These are phyloP conservation scores for Corinectria fuckeliana DNA, from an alignment of 2,329 filamentous ascomycete genomes.

Conservation along the genomic window DNA sequence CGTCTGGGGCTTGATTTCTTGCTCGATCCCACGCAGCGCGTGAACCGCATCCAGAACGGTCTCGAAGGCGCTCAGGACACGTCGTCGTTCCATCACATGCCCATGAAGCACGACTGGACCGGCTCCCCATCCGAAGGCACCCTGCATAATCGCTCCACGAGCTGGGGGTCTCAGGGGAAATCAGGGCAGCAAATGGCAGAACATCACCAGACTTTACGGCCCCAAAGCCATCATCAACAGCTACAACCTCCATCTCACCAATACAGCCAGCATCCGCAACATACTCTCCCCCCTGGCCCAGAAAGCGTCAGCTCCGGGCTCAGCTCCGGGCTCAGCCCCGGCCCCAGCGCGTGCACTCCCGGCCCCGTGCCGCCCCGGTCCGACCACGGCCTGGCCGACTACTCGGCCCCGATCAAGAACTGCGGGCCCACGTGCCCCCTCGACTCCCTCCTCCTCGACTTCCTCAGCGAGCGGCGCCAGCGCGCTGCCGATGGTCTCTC, in stretches of 20 bases:
- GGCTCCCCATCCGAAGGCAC: slow-evolving; percentile 37
- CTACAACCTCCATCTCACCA: slow-evolving; percentile 17
- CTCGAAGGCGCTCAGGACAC: slow-evolving; percentile 56
- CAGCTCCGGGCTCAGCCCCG: slow-evolving; percentile 26
- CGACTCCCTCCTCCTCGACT: slow-evolving; percentile 81
- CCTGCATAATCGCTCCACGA: slow-evolving; percentile 31
- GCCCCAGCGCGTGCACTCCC: slow-evolving; percentile 12
- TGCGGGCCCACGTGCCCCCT: slow-evolving; percentile 75
- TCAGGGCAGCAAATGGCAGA: slow-evolving; percentile 23
- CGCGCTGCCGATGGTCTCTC: slow-evolving; percentile 70
- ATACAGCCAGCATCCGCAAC: slow-evolving; percentile 5
- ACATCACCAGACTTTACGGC: slow-evolving; percentile 25
- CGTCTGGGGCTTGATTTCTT: slow-evolving; percentile 77
- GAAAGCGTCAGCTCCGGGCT: slow-evolving; percentile 32
- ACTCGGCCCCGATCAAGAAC: slow-evolving; percentile 59
- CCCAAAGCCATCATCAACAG: slow-evolving; percentile 4
- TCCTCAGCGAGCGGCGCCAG: slow-evolving; percentile 72
- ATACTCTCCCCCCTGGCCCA: slow-evolving; percentile 26
- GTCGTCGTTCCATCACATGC: slow-evolving; percentile 51
- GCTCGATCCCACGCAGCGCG: slow-evolving; percentile 65
- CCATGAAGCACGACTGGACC: slow-evolving; percentile 60
- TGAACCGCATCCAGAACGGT: slow-evolving; percentile 59
- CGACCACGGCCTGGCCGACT: slow-evolving; percentile 27
- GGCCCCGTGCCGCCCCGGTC: slow-evolving; percentile 27
- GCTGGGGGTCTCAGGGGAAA: slow-evolving; percentile 34